A percentile compares a stretch with the other conserved stretches of the same genome.
Conservation (phyloP, 2,329 filamentous ascomycete genomes). For the Penicillium polonicum region DNA sequence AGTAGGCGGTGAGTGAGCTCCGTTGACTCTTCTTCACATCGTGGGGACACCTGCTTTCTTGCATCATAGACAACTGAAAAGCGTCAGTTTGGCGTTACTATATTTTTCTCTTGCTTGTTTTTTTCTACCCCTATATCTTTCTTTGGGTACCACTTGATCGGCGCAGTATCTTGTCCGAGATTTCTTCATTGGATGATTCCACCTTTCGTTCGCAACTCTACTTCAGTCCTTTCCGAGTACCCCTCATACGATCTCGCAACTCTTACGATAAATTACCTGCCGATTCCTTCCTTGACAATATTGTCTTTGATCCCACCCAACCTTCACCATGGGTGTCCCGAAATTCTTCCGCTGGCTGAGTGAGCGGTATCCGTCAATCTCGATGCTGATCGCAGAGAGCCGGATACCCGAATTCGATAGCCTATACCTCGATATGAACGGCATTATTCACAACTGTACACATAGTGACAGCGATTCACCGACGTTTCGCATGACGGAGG, state of each 20-base stretch:
- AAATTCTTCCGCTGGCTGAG: slow-evolving; percentile 99
- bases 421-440: slow-evolving; percentile 89
- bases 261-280: slow-evolving; percentile 2
- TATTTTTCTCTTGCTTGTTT: slow-evolving; percentile 1
- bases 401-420: slow-evolving; percentile 98
- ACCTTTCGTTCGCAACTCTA: slow-evolving; percentile 13
- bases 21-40: slow-evolving; percentile 11
- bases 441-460: slow-evolving; percentile 99
- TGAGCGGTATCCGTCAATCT: slow-evolving; percentile 97
- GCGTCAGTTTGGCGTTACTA: slow-evolving; percentile 1
- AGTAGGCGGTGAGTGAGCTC: slow-evolving; percentile 27
- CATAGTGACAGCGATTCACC: slow-evolving; percentile 94
- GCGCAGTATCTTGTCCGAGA: slow-evolving; percentile 4
- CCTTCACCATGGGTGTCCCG: slow-evolving; percentile 62
- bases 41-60: slow-evolving; percentile 6
- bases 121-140: neutral
- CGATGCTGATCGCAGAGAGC: slow-evolving; percentile 96
- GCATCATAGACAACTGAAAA: slow-evolving; percentile 12
- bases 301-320: slow-evolving; percentile 3
- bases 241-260: neutral
- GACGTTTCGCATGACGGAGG: slow-evolving; percentile 88
- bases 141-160: neutral
- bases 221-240: slow-evolving; percentile 5
- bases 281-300: neutral
- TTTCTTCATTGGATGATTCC: slow-evolving; percentile 5